Base-by-base conservation (phyloP, 176 grass and related monocot species). In the Raddia guianensis region DNA sequence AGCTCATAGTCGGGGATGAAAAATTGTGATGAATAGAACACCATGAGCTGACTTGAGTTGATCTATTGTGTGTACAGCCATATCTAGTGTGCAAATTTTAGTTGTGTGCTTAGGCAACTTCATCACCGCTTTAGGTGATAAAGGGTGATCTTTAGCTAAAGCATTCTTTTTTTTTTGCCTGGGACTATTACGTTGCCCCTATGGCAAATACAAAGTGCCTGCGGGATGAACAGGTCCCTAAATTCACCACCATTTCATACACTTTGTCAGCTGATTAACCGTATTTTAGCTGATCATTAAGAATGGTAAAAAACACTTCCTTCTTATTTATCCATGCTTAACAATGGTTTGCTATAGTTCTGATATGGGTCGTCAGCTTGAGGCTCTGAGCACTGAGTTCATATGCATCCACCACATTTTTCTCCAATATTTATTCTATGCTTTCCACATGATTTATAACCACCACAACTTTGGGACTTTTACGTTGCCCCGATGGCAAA, bases 401-500 rank as follows among this genome's bases (percentile, higher is more conserved):
- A 18, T 53, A 8, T n/a, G 53, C 16, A 56, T n/a, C 18, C 53
- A 56, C 16, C 53, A 8, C 1, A 0, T n/a, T n/a, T n/a, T 8
- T 56, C 16, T 18, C 53, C 53, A 56, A n/a, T 3, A n/a, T 18
- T 15, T 56, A 15, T n/a, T 8, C 6, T 56, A n/a, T 16, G 53
- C 53, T 56, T 18, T 56, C 16, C 53, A n/a, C 53, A n/a, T 56
- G n/a, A 56, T 56, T 56, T n/a, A n/a, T 16, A 6, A 18, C 6
- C 16, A 18, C 53, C 6, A 2, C 27, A 27, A 27, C 27, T 77
- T 16, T 72, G 83, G 87, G 75, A 92, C 76, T 81, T 63, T 0
- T 18, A 52, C 3, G 47, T 86, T 89, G 80, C 76, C 71, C 75
- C 80, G 63, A 64, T 87, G 86, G 87, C 60, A 48, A 12, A 49